phyloP scores from a whole-genome alignment of 1,284 basidiomycete genomes.

The Blastosporella zonata region DNA sequence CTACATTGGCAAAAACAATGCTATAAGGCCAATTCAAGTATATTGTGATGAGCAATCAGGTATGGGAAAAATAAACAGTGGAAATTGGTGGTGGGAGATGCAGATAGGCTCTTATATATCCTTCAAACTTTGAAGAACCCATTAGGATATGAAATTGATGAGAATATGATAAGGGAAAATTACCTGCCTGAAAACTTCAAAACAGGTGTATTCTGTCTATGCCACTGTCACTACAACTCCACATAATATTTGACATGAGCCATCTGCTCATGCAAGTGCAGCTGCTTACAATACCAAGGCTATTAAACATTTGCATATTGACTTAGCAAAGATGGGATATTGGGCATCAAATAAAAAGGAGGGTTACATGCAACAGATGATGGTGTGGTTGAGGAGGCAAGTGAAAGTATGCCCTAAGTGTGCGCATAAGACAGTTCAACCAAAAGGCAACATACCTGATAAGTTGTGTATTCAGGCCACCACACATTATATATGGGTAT shows the following conservation, averaged over 20 bases:
- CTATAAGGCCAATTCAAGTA: not conserved
- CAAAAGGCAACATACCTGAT: no score
- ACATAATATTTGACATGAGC: slow-evolving; percentile 9
- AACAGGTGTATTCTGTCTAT: slow-evolving; percentile 29
- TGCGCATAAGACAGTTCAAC: no score
- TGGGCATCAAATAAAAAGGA: slow-evolving; percentile 7
- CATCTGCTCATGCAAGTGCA: slow-evolving; percentile 4
- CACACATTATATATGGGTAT: no score
- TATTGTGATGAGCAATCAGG: slow-evolving; percentile 3
- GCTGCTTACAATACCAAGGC: slow-evolving; percentile 6
- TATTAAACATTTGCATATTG: slow-evolving; percentile 4
- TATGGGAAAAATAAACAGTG: slow-evolving; percentile 7
- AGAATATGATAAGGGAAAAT: not conserved
- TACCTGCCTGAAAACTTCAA: slow-evolving; percentile 10
- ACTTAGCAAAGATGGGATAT: slow-evolving; percentile 11
- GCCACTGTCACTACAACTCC: slow-evolving; percentile 19
- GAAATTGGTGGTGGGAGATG: slow-evolving; percentile 6
- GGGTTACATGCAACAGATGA: slow-evolving; percentile 13
- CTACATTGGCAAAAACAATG: not conserved
- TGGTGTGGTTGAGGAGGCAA: slow-evolving; percentile 11
- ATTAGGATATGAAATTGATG: not conserved
- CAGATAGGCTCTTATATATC: not conserved
- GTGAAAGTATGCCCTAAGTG: no score
- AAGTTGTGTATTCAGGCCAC: no score
- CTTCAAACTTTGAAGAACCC: no score